Base-by-base conservation (phyloP, 495 filamentous ascomycete genomes). In the Amniculicola lignicola region DNA sequence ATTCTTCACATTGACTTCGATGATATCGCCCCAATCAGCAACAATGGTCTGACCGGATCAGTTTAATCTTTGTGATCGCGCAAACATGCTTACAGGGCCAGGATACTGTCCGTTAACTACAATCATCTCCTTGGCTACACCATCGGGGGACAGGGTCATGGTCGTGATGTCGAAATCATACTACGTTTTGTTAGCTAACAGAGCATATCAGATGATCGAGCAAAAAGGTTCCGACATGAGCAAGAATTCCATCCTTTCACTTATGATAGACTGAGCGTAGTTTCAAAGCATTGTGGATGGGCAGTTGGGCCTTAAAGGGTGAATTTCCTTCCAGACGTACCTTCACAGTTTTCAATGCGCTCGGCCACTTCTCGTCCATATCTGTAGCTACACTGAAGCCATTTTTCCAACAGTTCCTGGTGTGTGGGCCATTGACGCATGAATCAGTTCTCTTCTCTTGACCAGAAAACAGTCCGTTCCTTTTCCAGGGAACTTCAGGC, bases 1-100 rank as follows among this genome's bases (percentile, higher is more conserved):
- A 44, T 71, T 73, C 37, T 47, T 67, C 1, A 73, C 67, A 27
- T 46, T 68, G 45, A 73, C 45, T 4, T 29, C 31, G 23, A 73
- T 35, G 5, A 18, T 59, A 38, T 73, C 70, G 15, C 70, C 70
- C 69, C 70, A 71, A 36, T 65, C 46, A 6, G 67, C 69, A 4
- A 28, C 39, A 27, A 68, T 47, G 18, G 52, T 51, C 57, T 60
- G 16, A 36, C 54, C 14, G 44, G 38, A 18, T 48, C 28, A 1
- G 9, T 44, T 7, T 16, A 16, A 2, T n/a, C 21, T 25, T 15
- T 9, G 19, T 10, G 16, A 12, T n/a, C 15, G 19, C 11, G 37
- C 29, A n/a, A 22, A 15, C 22, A 24, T n/a, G n/a, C 57, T 49
- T 47, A 61, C 57, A 11, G 63, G 63, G 1, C 63, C 63, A 33